Evolutionary conservation across 2,329 filamentous ascomycete species (phyloP), one percentile per base, ranked within the genome.

Genomic region (Hymenoscyphus fructigenus): DNA sequence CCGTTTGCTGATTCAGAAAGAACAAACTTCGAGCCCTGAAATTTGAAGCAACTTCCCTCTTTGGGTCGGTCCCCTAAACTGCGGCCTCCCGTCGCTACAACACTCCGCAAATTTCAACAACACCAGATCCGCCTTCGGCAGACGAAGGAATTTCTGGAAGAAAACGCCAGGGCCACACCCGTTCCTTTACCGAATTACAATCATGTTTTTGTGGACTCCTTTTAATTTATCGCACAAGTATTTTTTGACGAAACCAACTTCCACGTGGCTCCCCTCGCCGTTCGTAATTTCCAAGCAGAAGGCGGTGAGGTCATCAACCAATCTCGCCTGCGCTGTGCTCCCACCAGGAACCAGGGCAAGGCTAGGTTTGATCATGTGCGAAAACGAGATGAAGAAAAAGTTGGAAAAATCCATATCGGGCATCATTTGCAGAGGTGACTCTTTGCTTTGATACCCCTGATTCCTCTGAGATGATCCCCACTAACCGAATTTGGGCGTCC

Each of bases 221-320:
- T 23, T 50, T 50, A 50, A 50, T 23, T 50, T 50, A 7, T 20
- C 44, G 10, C 20, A 50, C 41, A 47, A 47, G 41, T 50, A 12
- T 23, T 50, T n/a, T 50, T 50, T 50, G 20, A 50, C 26, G 44
- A 50, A 23, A 50, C 23, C n/a, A n/a, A 50, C 17, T 50, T 50
- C 44, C 44, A 50, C 44, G 44, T 50, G 44, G 44, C 44, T 3
- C 44, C 41, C 44, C 20, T 50, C 20, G 44, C 44, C 44, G 44
- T 50, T 50, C 20, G 44, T 50, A 50, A 50, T 50, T 50, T 50
- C 44, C n/a, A 50, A 50, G 20, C n/a, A 26, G 56, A 56, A 58
- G 55, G 61, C 61, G 61, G 61, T 62, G 61, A 62, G 60, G 23
- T 58, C 36, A 58, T 58, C 53, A 38, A 17, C 29, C 47, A 60